phyloP scores from a whole-genome alignment of 148 eudicot species.

The Arbutus unedo region DNA sequence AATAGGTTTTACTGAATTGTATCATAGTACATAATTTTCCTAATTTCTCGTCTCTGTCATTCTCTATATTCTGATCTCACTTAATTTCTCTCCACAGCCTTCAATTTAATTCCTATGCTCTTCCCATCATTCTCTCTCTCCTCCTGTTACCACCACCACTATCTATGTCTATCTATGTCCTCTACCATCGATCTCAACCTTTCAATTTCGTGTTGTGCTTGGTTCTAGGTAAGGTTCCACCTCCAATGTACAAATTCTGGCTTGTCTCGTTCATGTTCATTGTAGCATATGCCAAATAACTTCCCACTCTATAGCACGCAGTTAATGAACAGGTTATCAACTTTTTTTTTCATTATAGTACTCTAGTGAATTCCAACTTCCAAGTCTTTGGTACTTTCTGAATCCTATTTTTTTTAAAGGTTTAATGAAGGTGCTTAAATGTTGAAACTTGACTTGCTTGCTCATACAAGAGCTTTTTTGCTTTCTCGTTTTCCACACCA shows the following conservation, averaged over 20 bases:
- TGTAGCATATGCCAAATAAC: neutral
- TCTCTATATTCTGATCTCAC: neutral
- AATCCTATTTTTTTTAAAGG: neutral
- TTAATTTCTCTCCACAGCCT: neutral
- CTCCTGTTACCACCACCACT: neutral
- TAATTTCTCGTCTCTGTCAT: neutral
- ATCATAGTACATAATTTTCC: neutral
- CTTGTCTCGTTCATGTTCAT: neutral
- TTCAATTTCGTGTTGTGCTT: neutral
- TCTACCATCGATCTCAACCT: neutral
- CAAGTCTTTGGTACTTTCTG: neutral
- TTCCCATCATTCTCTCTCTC: neutral
- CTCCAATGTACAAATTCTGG: no score
- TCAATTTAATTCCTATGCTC: neutral
- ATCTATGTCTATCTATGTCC: neutral
- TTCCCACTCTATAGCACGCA: neutral
- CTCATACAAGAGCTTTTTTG: no score
- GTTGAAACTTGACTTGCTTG: neutral
- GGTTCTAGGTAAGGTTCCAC: neutral
- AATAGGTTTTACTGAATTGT: no score
- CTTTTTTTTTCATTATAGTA: neutral
- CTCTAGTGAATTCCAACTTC: neutral
- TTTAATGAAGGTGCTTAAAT: neutral
- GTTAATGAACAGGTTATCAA: neutral
- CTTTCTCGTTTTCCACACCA: no score